Percentiles rank a stretch among this genome's conserved stretches.
Evolutionary conservation across 176 grass and related monocot species (phyloP).

Genomic region (Leersia perrieri): DNA sequence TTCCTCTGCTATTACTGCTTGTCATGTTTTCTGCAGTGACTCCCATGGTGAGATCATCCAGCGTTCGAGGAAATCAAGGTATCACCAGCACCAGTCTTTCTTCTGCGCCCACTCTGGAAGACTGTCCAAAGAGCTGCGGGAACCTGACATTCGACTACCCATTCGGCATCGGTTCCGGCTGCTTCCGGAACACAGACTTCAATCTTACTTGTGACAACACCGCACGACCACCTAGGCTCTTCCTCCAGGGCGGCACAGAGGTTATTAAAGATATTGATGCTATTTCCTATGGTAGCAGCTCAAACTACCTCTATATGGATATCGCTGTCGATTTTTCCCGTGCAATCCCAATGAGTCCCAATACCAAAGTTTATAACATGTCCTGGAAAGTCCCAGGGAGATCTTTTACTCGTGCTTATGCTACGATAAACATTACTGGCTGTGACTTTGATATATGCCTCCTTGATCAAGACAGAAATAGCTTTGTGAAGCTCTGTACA

Average conservation of each 20-base stretch:
- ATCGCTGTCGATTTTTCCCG: background rate
- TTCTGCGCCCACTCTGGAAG: background rate
- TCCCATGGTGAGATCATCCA: background rate
- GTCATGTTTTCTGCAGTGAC: background rate
- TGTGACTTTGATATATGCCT: background rate
- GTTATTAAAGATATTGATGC: background rate
- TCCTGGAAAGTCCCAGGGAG: background rate
- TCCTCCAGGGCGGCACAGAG: constrained; percentile 16
- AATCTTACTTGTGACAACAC: constrained; percentile 31
- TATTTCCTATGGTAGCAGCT: background rate
- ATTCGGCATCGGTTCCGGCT: constrained; percentile 30
- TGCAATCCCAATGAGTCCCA: background rate
- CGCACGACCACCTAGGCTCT: background rate
- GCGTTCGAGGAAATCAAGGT: background rate
- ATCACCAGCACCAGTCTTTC: background rate
- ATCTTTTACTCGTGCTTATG: fast-evolving
- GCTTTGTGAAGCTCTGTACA: background rate
- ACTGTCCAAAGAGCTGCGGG: background rate
- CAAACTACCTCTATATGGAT: background rate
- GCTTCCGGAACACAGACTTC: constrained; percentile 27
- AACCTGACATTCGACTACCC: constrained; percentile 28
- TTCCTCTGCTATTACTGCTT: background rate
- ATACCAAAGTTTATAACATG: background rate
- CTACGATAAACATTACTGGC: background rate
- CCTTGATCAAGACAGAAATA: background rate